phyloP scores from a whole-genome alignment of 257 asterid genomes.

The Salvia hispanica region DNA sequence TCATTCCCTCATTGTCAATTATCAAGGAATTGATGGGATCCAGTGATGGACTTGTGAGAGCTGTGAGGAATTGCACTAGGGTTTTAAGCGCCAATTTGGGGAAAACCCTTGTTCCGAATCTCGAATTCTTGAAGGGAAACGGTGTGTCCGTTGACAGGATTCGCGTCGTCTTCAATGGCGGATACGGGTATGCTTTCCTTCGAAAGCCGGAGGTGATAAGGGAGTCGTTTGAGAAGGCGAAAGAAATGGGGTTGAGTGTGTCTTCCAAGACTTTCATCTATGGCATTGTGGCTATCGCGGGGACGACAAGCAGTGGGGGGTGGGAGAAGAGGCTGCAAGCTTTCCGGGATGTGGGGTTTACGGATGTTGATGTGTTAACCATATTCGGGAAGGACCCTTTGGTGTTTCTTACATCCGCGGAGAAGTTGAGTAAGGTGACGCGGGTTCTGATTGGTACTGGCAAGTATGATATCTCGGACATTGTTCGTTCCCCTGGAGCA shows the following conservation, averaged over 20 bases:
- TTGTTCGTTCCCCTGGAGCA: background rate
- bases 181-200: background rate
- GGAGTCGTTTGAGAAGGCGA: background rate
- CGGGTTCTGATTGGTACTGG: background rate
- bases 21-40: too few relatives aligned
- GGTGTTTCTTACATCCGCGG: background rate
- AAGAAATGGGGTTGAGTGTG: too few relatives aligned
- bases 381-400: background rate
- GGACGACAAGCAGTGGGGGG: background rate
- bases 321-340: constrained; percentile 8
- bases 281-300: background rate
- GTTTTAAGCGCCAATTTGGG: background rate
- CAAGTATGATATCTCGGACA: background rate
- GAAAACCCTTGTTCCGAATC: background rate
- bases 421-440: constrained; percentile 7
- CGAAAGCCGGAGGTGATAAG: background rate
- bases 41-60: background rate
- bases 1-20: background rate
- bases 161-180: background rate
- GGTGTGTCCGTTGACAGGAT: background rate
- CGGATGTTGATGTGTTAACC: background rate
- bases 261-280: background rate
- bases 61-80: background rate
- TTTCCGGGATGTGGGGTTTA: background rate
- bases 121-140: constrained; percentile 21